Base-by-base conservation (phyloP, 805 yeast genomes). In the Candida multigemmis region DNA sequence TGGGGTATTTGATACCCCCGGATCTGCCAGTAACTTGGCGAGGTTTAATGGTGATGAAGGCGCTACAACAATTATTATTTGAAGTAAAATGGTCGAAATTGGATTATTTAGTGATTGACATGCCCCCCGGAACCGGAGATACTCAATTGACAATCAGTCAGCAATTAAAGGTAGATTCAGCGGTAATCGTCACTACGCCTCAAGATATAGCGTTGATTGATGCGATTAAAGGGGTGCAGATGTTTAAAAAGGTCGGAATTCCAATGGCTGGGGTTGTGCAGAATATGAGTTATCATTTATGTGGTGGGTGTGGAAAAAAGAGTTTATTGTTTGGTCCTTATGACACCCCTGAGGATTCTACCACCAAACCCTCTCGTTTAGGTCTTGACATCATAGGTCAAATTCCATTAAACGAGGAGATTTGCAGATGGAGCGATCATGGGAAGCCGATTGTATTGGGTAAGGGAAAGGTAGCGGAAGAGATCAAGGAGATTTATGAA, bases 41-140 rank as follows among this genome's bases (percentile, higher is more conserved):
- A 28, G 94, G 94, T 0, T 52, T 83, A 22, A 74, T 84, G 74
- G 87, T 84, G 12, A 84, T 80, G 73, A 84, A 84, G 48, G 94
- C 93, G 0, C 48, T 84, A 14, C 85, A 84, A 40, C 94, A 84
- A 43, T 60, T 84, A n/a, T 46, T 84, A 7, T 84, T 78, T 40
- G 93, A 84, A 29, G 93, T 84, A 1, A 69, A 74, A 23, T 84
- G 94, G 94, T 45, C 59, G 6, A 44, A 49, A 4, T 46, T 83
- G 23, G 94, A 84, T 44, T 65, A 74, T 13, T 55, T 84, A 25
- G 77, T 84, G 2, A 58, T 84, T 7, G 94, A 84, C 41, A 69
- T 84, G 81, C 94, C 94, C 0, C 94, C 94, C 1, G 94, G 94
- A 3, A 84, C 94, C 0, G 94, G 94, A 12, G 94, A 84, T 46